A percentile compares a stretch with the other conserved stretches of the same genome.
These are phyloP conservation scores for Aspergillus carbonarius DNA, from an alignment of 2,329 filamentous ascomycete genomes.

Conservation along the genomic window DNA sequence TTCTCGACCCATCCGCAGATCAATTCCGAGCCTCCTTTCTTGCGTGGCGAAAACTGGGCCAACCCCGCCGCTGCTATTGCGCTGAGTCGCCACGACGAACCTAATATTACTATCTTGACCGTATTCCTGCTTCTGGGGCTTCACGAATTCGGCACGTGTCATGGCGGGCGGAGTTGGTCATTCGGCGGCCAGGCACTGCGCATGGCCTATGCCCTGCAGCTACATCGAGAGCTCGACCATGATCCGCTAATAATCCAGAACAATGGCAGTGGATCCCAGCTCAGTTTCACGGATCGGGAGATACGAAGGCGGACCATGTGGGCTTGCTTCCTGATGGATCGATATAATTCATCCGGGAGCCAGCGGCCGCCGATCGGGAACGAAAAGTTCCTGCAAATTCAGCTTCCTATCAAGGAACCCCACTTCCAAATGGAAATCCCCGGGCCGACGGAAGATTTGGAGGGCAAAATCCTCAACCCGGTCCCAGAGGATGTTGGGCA, in stretches of 20 bases:
- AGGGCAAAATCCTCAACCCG: conserved; percentile 66
- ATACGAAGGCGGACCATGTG: conserved; percentile 95
- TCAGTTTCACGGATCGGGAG: conserved; percentile 90
- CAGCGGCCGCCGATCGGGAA: conserved; percentile 89
- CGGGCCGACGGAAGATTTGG: conserved; percentile 78
- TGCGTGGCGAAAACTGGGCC: conserved; percentile 90
- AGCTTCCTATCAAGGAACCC: conserved; percentile 85
- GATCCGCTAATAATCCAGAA: conserved; percentile 68
- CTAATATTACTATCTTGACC: conserved; percentile 93
- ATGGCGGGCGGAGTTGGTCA: conserved; percentile 94
- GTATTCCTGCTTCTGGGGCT: conserved; percentile 84
- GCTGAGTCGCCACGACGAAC: conserved; percentile 83
- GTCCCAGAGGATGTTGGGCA: conserved; percentile 64
- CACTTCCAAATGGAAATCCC: conserved; percentile 90
- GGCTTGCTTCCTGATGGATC: conserved; percentile 96
- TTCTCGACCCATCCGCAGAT: conserved; percentile 88
- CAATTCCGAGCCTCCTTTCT: conserved; percentile 72
- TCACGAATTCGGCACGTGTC: conserved; percentile 95
- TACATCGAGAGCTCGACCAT: conserved; percentile 86
- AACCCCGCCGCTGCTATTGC: conserved; percentile 83
- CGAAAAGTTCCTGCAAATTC: conserved; percentile 84
- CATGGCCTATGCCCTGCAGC: conserved; percentile 93
- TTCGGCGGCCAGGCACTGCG: conserved; percentile 91
- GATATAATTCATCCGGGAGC: conserved; percentile 93
- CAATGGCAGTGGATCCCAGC: conserved; percentile 56